Conservation (phyloP, 768 basidiomycete species). For the Cubamyces lactineus region DNA sequence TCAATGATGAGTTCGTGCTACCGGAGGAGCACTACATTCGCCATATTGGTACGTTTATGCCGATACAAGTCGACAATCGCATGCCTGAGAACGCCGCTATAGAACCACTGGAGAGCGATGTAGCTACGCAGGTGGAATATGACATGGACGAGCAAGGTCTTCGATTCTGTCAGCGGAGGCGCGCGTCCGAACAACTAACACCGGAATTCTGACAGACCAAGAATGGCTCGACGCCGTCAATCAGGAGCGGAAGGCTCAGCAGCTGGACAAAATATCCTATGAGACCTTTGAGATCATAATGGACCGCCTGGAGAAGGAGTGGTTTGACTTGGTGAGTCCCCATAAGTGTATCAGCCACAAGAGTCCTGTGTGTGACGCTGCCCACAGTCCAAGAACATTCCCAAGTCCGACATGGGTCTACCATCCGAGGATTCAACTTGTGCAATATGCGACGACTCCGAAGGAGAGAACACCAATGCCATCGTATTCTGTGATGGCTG, state of each 20-base stretch:
- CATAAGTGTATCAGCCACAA: not conserved
- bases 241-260: constrained; percentile 75
- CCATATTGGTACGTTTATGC: constrained; percentile 68
- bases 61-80: not conserved
- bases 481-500: constrained; percentile 99
- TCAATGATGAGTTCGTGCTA: constrained; percentile 50
- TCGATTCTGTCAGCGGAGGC: not conserved
- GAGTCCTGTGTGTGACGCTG: not conserved
- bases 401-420: constrained; percentile 83
- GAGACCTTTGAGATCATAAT: constrained; percentile 96
- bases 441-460: constrained; percentile 96
- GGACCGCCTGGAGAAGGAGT: constrained; percentile 98
- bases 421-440: constrained; percentile 97
- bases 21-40: constrained; percentile 88
- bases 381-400: constrained; percentile 85
- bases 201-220: constrained; percentile 60
- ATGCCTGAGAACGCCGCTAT: not conserved
- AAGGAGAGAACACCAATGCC: constrained; percentile 98
- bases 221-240: constrained; percentile 94
- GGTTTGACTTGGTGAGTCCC: constrained; percentile 85
- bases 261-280: constrained; percentile 69
- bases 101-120: constrained; percentile 93
- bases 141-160: constrained; percentile 99
- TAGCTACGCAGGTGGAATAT: constrained; percentile 94
- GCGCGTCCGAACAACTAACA: not conserved